Evolutionary conservation across 805 yeast genomes (phyloP).

Genomic region (Nakazawaea pomicola): DNA sequence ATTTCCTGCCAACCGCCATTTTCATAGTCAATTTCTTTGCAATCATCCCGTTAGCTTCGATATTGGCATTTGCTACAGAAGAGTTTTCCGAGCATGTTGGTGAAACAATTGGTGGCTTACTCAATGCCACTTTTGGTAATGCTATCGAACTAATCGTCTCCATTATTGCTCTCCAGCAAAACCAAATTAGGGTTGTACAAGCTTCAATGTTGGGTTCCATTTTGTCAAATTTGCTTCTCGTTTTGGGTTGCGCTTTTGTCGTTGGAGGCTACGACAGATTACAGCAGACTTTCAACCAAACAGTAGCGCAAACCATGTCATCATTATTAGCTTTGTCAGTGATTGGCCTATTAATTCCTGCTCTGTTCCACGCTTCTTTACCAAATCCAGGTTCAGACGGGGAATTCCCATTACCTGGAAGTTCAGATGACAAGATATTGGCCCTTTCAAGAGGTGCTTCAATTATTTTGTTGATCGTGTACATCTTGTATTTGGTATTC

Average conservation of each 20-base stretch:
- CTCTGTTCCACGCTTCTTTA: slow-evolving; percentile 86
- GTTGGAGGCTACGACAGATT: slow-evolving; percentile 87
- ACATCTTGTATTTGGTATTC: slow-evolving; percentile 75
- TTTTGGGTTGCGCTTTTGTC: slow-evolving; percentile 91
- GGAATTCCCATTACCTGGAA: slow-evolving; percentile 33
- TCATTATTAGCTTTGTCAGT: slow-evolving; percentile 89
- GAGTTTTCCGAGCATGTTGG: slow-evolving; percentile 86
- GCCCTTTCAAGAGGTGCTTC: slow-evolving; percentile 83
- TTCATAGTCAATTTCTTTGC: slow-evolving; percentile 82
- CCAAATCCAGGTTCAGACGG: slow-evolving; percentile 36
- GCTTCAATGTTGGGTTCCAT: slow-evolving; percentile 97
- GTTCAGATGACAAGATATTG: slow-evolving; percentile 42
- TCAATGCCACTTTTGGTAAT: slow-evolving; percentile 96
- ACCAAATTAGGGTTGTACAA: slow-evolving; percentile 91
- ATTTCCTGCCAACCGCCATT: slow-evolving; percentile 46
- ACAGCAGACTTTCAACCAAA: slow-evolving; percentile 87
- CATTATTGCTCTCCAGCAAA: slow-evolving; percentile 77
- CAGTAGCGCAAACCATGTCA: slow-evolving; percentile 97
- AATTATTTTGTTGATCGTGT: slow-evolving; percentile 68
- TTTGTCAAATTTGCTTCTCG: slow-evolving; percentile 80
- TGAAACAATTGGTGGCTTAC: slow-evolving; percentile 85
- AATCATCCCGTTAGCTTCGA: slow-evolving; percentile 87
- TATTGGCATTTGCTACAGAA: slow-evolving; percentile 90
- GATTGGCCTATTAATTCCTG: slow-evolving; percentile 86
- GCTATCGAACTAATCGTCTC: slow-evolving; percentile 97